phyloP scores from a whole-genome alignment of 2,329 filamentous ascomycete genomes.

The Plenodomus lindquistii region DNA sequence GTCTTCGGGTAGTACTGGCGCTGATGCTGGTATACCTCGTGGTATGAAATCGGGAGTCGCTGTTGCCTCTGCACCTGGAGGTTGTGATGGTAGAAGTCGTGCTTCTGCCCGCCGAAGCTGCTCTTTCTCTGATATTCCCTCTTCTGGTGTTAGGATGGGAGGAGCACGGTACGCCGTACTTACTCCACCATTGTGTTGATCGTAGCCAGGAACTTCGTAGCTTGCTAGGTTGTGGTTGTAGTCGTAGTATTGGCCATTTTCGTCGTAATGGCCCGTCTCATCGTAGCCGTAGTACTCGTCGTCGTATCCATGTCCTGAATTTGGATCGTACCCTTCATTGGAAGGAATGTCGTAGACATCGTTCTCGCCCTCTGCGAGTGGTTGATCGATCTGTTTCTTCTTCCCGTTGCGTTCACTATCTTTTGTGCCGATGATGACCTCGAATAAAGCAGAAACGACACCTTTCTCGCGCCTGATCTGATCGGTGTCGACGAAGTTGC shows the following conservation, averaged over 20 bases:
- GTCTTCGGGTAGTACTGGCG: constrained; percentile 42
- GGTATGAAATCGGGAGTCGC: constrained; percentile 46
- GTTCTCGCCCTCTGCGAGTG: constrained; percentile 11
- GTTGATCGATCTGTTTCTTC: constrained; percentile 38
- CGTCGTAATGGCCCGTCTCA: constrained; percentile 17
- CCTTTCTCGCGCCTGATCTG: constrained; percentile 85
- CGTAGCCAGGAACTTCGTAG: constrained; percentile 34
- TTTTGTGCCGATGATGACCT: constrained; percentile 82
- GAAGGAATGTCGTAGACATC: constrained; percentile 28
- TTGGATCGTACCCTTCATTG: constrained; percentile 15
- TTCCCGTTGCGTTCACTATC: constrained; percentile 67
- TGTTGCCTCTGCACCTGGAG: constrained; percentile 57
- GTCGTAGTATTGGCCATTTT: constrained; percentile 30
- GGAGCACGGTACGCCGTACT: constrained; percentile 55
- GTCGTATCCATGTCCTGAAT: constrained; percentile 24
- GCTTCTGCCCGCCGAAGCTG: constrained; percentile 76
- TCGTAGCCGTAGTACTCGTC: constrained; percentile 38
- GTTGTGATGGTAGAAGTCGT: constrained; percentile 78
- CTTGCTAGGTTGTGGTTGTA: constrained; percentile 39
- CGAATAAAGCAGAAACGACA: constrained; percentile 84
- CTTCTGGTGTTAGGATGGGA: constrained; percentile 59
- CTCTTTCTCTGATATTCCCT: constrained; percentile 79
- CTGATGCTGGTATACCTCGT: constrained; percentile 37
- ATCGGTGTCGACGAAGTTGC: constrained; percentile 84
- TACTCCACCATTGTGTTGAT: constrained; percentile 30